A percentile compares a stretch with the other conserved stretches of the same genome.
phyloP scores from a whole-genome alignment of 1,284 basidiomycete genomes.

The Leccinum huronense region DNA sequence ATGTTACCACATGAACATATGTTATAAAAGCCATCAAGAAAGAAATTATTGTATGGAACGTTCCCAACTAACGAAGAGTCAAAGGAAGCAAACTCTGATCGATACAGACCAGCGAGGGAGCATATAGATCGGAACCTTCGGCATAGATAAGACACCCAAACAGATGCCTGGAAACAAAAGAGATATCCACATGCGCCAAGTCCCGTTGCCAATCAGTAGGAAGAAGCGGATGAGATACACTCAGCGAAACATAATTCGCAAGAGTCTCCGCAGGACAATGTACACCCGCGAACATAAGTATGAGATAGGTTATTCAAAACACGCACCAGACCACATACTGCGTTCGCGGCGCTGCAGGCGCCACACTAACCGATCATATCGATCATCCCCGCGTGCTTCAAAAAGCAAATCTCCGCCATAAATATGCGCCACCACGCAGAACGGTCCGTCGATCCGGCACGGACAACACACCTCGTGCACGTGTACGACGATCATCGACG shows the following conservation, averaged over 20 bases:
- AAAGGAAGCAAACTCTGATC: background rate
- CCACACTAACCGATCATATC: background rate
- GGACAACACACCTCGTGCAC: background rate
- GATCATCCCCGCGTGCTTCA: background rate
- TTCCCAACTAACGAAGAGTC: background rate
- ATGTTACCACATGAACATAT: too few species aligned
- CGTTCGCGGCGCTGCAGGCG: background rate
- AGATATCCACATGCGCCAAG: background rate
- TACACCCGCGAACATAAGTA: background rate
- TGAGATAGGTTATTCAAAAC: background rate
- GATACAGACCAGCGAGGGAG: background rate
- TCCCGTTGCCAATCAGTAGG: background rate
- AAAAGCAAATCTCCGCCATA: conserved; percentile 1
- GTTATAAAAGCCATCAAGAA: too few species aligned
- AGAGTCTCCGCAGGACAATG: background rate
- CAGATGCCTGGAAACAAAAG: background rate
- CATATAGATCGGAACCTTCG: background rate
- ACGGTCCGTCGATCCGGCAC: background rate
- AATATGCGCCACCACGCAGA: background rate
- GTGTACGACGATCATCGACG: conserved; percentile 26
- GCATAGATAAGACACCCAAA: background rate
- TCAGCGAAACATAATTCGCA: background rate
- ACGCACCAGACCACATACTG: background rate
- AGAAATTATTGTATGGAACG: background rate
- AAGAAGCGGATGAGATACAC: background rate